These are phyloP conservation scores for Leishmania turanica DNA, from an alignment of 208 protist species.

Conservation along the genomic window DNA sequence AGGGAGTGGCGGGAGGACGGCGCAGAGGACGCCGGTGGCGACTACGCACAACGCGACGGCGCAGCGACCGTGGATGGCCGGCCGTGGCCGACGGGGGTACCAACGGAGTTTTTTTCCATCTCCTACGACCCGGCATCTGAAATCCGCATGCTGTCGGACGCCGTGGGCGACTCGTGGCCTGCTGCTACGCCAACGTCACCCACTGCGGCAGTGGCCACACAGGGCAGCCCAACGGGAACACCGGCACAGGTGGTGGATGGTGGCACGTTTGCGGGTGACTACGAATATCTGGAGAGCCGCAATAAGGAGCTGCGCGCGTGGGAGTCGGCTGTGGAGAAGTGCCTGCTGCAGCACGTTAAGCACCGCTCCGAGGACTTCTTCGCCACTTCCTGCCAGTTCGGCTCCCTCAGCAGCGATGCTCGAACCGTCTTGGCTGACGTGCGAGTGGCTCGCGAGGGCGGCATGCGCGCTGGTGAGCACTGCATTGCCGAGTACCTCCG, in stretches of 20 bases:
- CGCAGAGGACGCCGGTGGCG: not conserved
- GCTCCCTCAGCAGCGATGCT: constrained; percentile 56
- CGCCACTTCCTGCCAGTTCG: constrained; percentile 63
- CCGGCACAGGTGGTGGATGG: constrained; percentile 14
- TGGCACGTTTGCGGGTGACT: constrained; percentile 69
- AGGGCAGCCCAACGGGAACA: not conserved
- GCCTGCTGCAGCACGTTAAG: constrained; percentile 84
- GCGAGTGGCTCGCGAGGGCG: constrained; percentile 37
- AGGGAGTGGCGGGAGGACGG: constrained; percentile 29
- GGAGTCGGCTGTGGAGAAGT: constrained; percentile 73
- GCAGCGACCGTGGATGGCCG: constrained; percentile 25
- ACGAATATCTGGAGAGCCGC: constrained; percentile 67
- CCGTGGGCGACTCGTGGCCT: constrained; percentile 18
- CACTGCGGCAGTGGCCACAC: not conserved
- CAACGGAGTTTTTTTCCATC: constrained; percentile 55
- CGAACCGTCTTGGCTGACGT: constrained; percentile 47
- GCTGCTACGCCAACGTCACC: not conserved
- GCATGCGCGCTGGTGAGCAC: constrained; percentile 41
- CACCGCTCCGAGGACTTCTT: constrained; percentile 88
- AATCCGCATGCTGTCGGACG: constrained; percentile 28
- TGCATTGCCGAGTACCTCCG: constrained; percentile 65
- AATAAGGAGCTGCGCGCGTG: constrained; percentile 72
- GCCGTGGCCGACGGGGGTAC: constrained; percentile 66
- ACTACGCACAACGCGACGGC: not conserved
- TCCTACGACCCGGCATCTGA: constrained; percentile 28